These are phyloP conservation scores for Penicillium riverlandense DNA, from an alignment of 495 filamentous ascomycete genomes.

Conservation along the genomic window DNA sequence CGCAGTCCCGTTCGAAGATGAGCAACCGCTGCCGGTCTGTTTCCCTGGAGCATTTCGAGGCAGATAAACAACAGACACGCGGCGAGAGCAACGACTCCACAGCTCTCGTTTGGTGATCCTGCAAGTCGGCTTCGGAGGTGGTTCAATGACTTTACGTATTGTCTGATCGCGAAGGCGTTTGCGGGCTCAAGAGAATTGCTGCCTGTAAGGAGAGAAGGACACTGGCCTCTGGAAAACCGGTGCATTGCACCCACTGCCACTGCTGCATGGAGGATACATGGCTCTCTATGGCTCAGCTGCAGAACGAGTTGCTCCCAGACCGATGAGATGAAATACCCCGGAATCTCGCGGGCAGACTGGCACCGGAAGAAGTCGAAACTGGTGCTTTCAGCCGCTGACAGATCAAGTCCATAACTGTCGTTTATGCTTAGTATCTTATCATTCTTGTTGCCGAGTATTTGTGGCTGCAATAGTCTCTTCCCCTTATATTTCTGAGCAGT, in stretches of 20 bases:
- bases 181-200: neutral
- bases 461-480: neutral
- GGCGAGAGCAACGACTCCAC: neutral
- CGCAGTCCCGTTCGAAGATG: neutral
- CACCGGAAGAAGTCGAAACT: neutral
- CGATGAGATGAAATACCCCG: neutral
- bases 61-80: slow-evolving; percentile 1
- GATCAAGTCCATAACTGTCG: neutral
- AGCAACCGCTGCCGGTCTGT: neutral
- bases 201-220: neutral
- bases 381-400: neutral
- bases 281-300: neutral
- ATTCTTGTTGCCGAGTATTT: neutral
- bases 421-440: neutral
- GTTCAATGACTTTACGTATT: neutral
- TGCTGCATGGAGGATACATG: neutral
- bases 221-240: neutral
- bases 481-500: neutral
- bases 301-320: neutral
- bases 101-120: neutral
- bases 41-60: slow-evolving; percentile 1
- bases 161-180: neutral
- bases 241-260: slow-evolving; percentile 1
- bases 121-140: neutral
- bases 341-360: neutral